Evolutionary conservation across 2,329 filamentous ascomycete genomes (phyloP), one percentile per base, ranked within the genome.

Genomic region (Curvularia verruculosa): DNA sequence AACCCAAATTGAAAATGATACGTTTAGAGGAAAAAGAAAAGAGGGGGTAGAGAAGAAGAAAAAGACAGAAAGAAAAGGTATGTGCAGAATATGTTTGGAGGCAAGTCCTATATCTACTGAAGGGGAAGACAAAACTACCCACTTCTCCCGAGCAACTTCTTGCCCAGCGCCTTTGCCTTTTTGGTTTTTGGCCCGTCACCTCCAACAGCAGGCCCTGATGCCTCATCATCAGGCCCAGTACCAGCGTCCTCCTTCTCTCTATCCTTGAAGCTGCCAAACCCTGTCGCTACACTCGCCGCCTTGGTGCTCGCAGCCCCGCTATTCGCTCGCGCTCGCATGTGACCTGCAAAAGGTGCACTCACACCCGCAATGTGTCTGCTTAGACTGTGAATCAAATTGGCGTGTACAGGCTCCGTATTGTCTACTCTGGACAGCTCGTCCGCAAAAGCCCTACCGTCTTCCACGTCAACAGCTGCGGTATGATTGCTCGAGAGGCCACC

Each of bases 361-460:
- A 75, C 67, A 4, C 66, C 64, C 10, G 72, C 71, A n/a, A 75
- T 60, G 52, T 75, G 73, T 37, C 69, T 67, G 54, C 69, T 71
- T 37, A 75, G 53, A 49, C 64, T 71, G 47, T 70, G 67, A 44
- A 74, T 70, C n/a, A 76, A 64, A 26, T 71, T 74, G 3, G 68
- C 71, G 44, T 71, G 71, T 1, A 68, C 67, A 1, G 72, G 72
- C 55, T 76, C 71, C 0, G 73, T 75, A 29, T 75, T 74, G 55
- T 76, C 74, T 0, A 76, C 74, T 39, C 73, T 54, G 7, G 49
- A 61, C 3, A 76, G 46, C 50, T 77, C 75, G 39, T 77, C 74
- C 2, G 75, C 75, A 51, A 77, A 77, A 1, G 68, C 64, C 3
- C 71, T 60, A 0, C 70, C 71, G 45, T 74, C 71, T 23, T 71